A percentile compares a stretch with the other conserved stretches of the same genome.
phyloP scores from a whole-genome alignment of 2,329 filamentous ascomycete genomes.

The Zalaria obscura region DNA sequence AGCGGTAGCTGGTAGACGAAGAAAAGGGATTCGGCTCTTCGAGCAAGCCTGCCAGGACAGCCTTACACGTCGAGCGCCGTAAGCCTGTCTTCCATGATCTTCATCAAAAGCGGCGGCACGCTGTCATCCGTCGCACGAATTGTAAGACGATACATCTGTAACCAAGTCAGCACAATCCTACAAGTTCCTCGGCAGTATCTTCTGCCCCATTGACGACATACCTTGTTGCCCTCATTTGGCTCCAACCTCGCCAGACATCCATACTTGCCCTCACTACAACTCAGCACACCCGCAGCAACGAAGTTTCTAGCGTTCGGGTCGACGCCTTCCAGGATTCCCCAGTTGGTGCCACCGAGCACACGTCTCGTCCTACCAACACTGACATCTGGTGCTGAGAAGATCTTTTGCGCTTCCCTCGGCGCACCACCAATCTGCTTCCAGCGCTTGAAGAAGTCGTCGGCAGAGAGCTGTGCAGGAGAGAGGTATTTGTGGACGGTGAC shows the following conservation, averaged over 20 bases:
- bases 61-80: too few relatives aligned
- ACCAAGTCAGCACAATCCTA: background rate
- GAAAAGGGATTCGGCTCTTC: too few relatives aligned
- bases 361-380: slow-evolving; percentile 56
- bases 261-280: slow-evolving; percentile 73
- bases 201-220: slow-evolving; percentile 36
- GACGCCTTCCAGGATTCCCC: slow-evolving; percentile 72
- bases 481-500: slow-evolving; percentile 90
- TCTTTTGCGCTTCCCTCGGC: slow-evolving; percentile 73
- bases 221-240: slow-evolving; percentile 84
- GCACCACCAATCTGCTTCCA: slow-evolving; percentile 96
- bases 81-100: slow-evolving; percentile 76
- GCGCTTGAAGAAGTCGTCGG: slow-evolving; percentile 95
- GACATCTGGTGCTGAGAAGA: slow-evolving; percentile 59
- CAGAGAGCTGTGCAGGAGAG: slow-evolving; percentile 72
- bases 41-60: too few relatives aligned
- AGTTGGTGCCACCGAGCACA: slow-evolving; percentile 72
- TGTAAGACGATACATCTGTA: slow-evolving; percentile 86
- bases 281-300: slow-evolving; percentile 77
- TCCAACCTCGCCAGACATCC: slow-evolving; percentile 87
- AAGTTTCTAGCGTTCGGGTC: slow-evolving; percentile 91
- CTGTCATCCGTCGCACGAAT: slow-evolving; percentile 86
- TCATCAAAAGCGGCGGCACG: slow-evolving; percentile 66
- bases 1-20: too few relatives aligned
- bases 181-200: background rate